Base-by-base conservation (phyloP, 768 basidiomycete genomes). In the Dentipellis sp. region DNA sequence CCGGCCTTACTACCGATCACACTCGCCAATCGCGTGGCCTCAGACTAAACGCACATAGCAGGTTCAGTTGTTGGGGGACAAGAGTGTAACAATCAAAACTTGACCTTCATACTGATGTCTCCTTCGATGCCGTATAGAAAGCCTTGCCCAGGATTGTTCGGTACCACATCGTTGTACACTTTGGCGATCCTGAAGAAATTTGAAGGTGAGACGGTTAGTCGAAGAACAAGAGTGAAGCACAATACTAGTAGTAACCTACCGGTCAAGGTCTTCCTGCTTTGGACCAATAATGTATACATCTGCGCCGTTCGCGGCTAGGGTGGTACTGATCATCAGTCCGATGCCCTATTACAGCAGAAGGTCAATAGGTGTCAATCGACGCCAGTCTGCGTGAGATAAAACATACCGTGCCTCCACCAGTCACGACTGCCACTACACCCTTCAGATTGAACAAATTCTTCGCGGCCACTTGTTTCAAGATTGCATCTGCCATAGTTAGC, bases 201-300 rank as follows among this genome's bases (percentile, higher is more conserved):
- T 34, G 3, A 52, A n/a, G 12, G 3, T 52, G 10, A 9, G 49
- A 1, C 9, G 8, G 19, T 16, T 2, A 3, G n/a, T 16, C 37
- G 12, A 37, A 10, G 29, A 38, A 34, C 16, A 21, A 40, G 10
- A 21, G 29, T 6, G 29, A 29, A 6, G 6, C 6, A 29, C 29
- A 6, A 29, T 6, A n/a, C n/a, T n/a, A n/a, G n/a, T n/a, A 14
- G 11, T 2, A 23, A 54, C 66, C 19, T 48, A 75, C 73, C 60
- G 67, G 53, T 76, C 73, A 11, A 77, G 66, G 19, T 72, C 71
- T 6, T 56, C 67, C 57, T 75, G 74, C 10, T 65, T 68, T 1
- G 72, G 74, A 0, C 75, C 78, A 29, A 77, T 72, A 40, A 78
- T 75, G 55, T 77, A 78, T 1, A 79, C 78, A 0, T 68, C 74